Evolutionary conservation across 2,329 filamentous ascomycete genomes (phyloP).

Genomic region (Pseudogymnoascus destructans): DNA sequence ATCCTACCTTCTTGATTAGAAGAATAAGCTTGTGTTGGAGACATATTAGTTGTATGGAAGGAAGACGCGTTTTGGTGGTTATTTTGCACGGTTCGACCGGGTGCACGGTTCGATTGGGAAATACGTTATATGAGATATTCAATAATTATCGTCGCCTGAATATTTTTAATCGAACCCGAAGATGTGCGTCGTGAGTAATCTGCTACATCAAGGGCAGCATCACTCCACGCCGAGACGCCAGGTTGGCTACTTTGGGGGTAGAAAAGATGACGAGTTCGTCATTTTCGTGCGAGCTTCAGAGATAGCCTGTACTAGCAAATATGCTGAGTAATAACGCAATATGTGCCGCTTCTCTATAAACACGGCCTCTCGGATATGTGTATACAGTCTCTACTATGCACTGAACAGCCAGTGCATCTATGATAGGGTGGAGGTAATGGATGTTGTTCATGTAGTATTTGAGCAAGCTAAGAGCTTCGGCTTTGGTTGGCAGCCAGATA

Average conservation of each 20-base stretch:
- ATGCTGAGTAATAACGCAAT: not conserved
- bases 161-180: constrained; percentile 25
- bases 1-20: no score
- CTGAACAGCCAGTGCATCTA: not conserved
- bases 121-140: constrained; percentile 26
- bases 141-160: constrained; percentile 28
- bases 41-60: no score
- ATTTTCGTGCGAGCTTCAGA: not conserved
- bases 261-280: not conserved
- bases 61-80: no score
- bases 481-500: not conserved
- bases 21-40: no score
- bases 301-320: not conserved
- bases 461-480: not conserved
- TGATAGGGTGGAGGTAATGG: not conserved
- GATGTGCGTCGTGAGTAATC: constrained; percentile 24
- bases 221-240: constrained; percentile 25
- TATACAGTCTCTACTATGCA: not conserved
- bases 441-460: not conserved
- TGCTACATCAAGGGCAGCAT: constrained; percentile 24
- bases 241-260: constrained; percentile 19
- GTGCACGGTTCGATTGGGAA: no score
- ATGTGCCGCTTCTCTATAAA: not conserved
- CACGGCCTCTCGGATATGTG: not conserved
- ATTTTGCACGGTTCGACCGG: no score